These are phyloP conservation scores for Amanita fuliginea DNA, from an alignment of 768 basidiomycete species.

Conservation along the genomic window DNA sequence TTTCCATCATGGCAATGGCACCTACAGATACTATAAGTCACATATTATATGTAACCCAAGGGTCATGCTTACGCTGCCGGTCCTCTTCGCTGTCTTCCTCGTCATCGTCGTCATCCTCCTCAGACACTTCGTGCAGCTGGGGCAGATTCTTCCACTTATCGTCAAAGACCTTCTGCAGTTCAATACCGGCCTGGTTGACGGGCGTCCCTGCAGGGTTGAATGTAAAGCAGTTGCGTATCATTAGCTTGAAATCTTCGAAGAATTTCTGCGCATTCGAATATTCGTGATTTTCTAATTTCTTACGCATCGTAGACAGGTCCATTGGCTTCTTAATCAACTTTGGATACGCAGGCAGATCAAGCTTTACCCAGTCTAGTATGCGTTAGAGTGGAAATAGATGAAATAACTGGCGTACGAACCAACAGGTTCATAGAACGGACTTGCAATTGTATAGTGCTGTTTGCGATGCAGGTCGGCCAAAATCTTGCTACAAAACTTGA, in stretches of 20 bases:
- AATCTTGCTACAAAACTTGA: slow-evolving; percentile 72
- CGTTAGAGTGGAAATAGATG: slow-evolving; percentile 7
- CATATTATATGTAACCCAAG: slow-evolving; percentile 5
- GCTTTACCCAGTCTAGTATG: slow-evolving; percentile 56
- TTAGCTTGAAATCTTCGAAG: slow-evolving; percentile 84
- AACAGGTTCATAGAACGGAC: slow-evolving; percentile 90
- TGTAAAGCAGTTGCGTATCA: slow-evolving; percentile 87
- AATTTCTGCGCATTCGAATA: slow-evolving; percentile 77
- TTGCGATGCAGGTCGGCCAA: slow-evolving; percentile 70
- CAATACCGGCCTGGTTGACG: slow-evolving; percentile 78
- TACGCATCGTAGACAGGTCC: slow-evolving; percentile 85
- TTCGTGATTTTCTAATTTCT: slow-evolving; percentile 67
- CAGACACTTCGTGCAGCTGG: slow-evolving; percentile 41
- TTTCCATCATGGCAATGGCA: slow-evolving; percentile 67
- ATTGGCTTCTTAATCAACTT: slow-evolving; percentile 91
- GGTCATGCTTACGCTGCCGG: slow-evolving; percentile 45
- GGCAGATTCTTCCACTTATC: slow-evolving; percentile 86
- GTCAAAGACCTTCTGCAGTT: slow-evolving; percentile 81
- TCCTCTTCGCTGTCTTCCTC: slow-evolving; percentile 64
- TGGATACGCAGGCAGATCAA: slow-evolving; percentile 77
- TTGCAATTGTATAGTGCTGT: slow-evolving; percentile 59
- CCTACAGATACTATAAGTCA: slow-evolving; percentile 26
- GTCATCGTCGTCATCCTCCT: slow-evolving; percentile 57
- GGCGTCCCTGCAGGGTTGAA: slow-evolving; percentile 87
- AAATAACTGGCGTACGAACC: slow-evolving; percentile 38